Conservation (phyloP, 1,284 basidiomycete species). For the Termitomyces sp. region DNA sequence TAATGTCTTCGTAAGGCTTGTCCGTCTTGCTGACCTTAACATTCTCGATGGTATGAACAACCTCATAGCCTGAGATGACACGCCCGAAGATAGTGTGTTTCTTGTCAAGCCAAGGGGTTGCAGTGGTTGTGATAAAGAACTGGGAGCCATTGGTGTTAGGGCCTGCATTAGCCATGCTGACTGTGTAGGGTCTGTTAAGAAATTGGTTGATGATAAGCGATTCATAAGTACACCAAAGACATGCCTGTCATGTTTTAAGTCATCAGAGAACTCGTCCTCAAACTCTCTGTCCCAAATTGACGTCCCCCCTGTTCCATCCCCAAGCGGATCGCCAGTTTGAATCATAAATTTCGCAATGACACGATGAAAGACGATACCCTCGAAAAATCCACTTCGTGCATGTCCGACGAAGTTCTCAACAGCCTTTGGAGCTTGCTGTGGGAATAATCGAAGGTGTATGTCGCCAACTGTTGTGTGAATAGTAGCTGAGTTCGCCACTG, state of each 20-base stretch:
- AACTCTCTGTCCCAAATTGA: conserved; percentile 95
- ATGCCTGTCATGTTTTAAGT: conserved; percentile 85
- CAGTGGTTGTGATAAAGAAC: conserved; percentile 97
- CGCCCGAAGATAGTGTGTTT: conserved; percentile 95
- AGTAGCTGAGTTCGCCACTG: conserved; percentile 72
- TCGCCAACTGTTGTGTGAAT: conserved; percentile 97
- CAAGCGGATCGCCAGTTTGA: conserved; percentile 95
- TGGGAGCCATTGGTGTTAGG: conserved; percentile 92
- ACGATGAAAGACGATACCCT: conserved; percentile 94
- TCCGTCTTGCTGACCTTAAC: conserved; percentile 78
- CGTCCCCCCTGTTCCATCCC: conserved; percentile 96
- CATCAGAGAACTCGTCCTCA: conserved; percentile 92
- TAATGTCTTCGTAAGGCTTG: conserved; percentile 88
- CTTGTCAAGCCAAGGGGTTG: conserved; percentile 94
- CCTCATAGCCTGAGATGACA: conserved; percentile 74
- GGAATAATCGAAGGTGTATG: conserved; percentile 89
- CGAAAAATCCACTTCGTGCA: conserved; percentile 88
- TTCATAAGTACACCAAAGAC: conserved; percentile 17
- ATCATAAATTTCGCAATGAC: conserved; percentile 99
- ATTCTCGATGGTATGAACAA: conserved; percentile 83
- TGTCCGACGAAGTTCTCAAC: conserved; percentile 98
- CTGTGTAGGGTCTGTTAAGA: conserved; percentile 77
- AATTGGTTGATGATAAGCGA: conserved; percentile 8
- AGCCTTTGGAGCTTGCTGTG: conserved; percentile 87
- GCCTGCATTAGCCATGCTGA: conserved; percentile 99